Base-by-base conservation (phyloP, 2,329 filamentous ascomycete species). In the Chaetomium sp. region DNA sequence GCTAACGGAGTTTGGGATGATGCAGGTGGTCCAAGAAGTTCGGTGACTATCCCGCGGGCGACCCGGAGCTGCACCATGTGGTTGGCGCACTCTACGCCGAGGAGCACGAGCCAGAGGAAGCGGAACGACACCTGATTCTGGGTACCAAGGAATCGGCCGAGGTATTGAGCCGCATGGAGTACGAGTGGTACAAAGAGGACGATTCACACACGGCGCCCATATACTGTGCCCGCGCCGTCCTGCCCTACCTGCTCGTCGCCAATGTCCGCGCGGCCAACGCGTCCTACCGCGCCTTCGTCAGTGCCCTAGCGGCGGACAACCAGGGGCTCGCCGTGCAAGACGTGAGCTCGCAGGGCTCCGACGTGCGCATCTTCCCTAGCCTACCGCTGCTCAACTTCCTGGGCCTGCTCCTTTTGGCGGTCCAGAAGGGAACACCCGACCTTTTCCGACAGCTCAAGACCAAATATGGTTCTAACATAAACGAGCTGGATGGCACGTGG, bases 311-410 rank as follows among this genome's bases (percentile, higher is more conserved):
- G 33, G 73, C 78, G 40, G 77, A 77, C 52, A 79, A 76, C 65
- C 71, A 75, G 45, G 69, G 71, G 34, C 80, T 95, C n/a, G 80
- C 78, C 40, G 84, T 88, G 6, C 90, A 97, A 71, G 84, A 91
- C 66, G 88, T 96, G 52, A 88, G 87, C 67, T 88, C 85, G 64
- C 78, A 82, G 44, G 83, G 76, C 45, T 84, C 85, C 53, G 90
- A 95, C 59, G 73, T 88, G 45, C 86, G 87, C 60, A 81, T 97
- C 57, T 97, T 95, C 71, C 91, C 92, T 0, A 89, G 88, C 56
- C 75, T 99, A 60, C 94, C 94, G n/a, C 80, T 99, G 53, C 79
- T 99, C 66, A 99, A 99, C 74, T 97, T 97, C 74, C 79, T 97
- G 56, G 89, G 86, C 35, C 76, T 99, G 62, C 75, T 99, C 49